phyloP scores from a whole-genome alignment of 805 yeast genomes.

The Sugiyamaella floridensis region DNA sequence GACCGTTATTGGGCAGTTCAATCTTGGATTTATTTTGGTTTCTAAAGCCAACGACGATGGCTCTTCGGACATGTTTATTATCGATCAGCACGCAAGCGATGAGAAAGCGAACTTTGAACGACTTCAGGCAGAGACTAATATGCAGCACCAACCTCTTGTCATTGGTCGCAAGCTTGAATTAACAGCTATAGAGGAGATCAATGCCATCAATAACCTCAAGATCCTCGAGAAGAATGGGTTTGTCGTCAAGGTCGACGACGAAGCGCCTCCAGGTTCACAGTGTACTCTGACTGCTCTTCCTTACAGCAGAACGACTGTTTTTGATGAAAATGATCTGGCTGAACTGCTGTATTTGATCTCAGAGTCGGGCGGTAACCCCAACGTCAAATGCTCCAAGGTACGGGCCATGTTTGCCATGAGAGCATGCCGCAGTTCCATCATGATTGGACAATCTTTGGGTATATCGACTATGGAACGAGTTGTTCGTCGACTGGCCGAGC shows the following conservation, averaged over 20 bases:
- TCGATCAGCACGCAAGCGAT: constrained; percentile 98
- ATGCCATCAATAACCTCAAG: constrained; percentile 52
- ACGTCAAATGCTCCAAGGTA: constrained; percentile 64
- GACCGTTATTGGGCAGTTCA: constrained; percentile 88
- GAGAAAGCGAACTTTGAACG: constrained; percentile 88
- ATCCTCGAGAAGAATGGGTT: constrained; percentile 75
- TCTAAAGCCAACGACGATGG: constrained; percentile 32
- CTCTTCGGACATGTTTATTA: constrained; percentile 62
- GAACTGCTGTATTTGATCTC: constrained; percentile 67
- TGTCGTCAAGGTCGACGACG: constrained; percentile 44
- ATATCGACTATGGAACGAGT: constrained; percentile 56
- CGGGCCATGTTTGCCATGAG: constrained; percentile 86
- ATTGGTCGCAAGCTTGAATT: constrained; percentile 51
- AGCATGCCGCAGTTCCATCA: constrained; percentile 88
- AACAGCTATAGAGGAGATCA: constrained; percentile 70
- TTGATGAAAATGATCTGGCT: constrained; percentile 58
- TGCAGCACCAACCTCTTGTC: constrained; percentile 68
- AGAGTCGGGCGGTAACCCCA: constrained; percentile 42
- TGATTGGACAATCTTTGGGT: constrained; percentile 77
- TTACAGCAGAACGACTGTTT: constrained; percentile 55
- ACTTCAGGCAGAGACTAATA: constrained; percentile 46
- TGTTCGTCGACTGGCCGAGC: constrained; percentile 56
- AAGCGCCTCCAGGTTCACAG: constrained; percentile 48
- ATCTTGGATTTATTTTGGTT: constrained; percentile 87
- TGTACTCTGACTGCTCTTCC: constrained; percentile 61